Evolutionary conservation across 306 rosid species (phyloP), one percentile per base, ranked within the genome.

Genomic region (Abrus pulchellus): DNA sequence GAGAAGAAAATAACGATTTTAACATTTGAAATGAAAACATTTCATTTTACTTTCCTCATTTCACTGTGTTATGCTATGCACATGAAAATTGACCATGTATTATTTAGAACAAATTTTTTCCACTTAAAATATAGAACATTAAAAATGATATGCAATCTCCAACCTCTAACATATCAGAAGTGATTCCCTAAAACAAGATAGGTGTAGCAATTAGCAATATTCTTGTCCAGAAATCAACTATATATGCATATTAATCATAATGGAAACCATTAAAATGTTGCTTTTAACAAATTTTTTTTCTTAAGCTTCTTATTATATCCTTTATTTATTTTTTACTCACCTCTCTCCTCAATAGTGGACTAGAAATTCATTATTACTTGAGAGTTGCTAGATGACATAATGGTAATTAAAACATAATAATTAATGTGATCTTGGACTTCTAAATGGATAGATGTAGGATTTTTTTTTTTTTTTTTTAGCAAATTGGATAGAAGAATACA

Each of bases 221-320:
- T 53, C 60, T 61, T 77, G 28, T 50, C 44, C 2, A 68, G 45
- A 68, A 41, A 30, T 61, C 7, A 57, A 50, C 38, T 13, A 41
- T 7, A 8, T 64, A 30, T 20, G 64, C 64, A 40, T 20, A 43
- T 27, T 60, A 9, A 52, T 53, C 66, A 57, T 1, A 44, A 57
- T 57, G 11, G 20, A 7, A 83, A 70, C 71, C 38, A 34, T 38
- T 11, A 55, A 54, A 47, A 71, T 69, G 33, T 49, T 70, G 4
- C 66, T 53, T 77, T 67, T 3, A 36, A 72, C 8, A 14, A 71
- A 77, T 52, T 9, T 20, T 20, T 20, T 20, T 20, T 20, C 20
- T 20, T 20, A 20, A 20, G 20, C 20, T 20, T 20, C 20, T 20
- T 20, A 20, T 20, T 20, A 20, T 20, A 20, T 20, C 20, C 20